A percentile compares a stretch with the other conserved stretches of the same genome.
These are phyloP conservation scores for Neonectria ditissima DNA, from an alignment of 2,329 filamentous ascomycete species.

Conservation along the genomic window DNA sequence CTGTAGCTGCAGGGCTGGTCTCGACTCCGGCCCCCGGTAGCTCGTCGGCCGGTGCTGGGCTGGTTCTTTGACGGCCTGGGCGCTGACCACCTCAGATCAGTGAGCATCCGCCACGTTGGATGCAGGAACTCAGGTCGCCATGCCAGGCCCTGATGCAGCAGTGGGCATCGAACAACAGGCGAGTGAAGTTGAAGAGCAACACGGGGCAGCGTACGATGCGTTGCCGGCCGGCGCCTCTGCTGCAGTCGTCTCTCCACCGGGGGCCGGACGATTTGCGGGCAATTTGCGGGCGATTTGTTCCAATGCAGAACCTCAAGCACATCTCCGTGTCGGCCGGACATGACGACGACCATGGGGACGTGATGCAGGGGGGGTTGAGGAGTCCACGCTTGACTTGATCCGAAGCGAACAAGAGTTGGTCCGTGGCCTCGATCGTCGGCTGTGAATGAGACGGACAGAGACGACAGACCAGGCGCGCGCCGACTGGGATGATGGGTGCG, in stretches of 20 bases:
- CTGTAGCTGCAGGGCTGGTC: constrained; percentile 27
- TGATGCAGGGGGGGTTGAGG: constrained; percentile 12
- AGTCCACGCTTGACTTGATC: constrained; percentile 22
- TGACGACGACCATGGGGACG: constrained; percentile 17
- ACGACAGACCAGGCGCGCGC: constrained; percentile 35
- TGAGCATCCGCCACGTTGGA: constrained; percentile 45
- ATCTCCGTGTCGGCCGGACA: constrained; percentile 19
- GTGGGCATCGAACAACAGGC: constrained; percentile 29
- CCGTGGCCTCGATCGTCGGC: constrained; percentile 42
- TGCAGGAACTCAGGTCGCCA: constrained; percentile 43
- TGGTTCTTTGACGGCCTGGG: constrained; percentile 27
- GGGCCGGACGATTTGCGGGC: constrained; percentile 1
- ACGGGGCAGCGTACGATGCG: constrained; percentile 32
- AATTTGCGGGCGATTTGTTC: constrained; percentile 3
- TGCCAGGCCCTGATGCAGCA: constrained; percentile 32
- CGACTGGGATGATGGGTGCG: constrained; percentile 42
- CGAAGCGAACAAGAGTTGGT: constrained; percentile 45
- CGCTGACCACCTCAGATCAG: constrained; percentile 34
- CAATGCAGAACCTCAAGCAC: constrained; percentile 5
- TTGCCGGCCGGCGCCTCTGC: constrained; percentile 14
- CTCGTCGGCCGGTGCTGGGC: constrained; percentile 31
- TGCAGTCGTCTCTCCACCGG: constrained; percentile 9
- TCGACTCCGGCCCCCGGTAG: constrained; percentile 32
- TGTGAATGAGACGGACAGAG: constrained; percentile 42
- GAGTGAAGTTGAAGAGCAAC: constrained; percentile 29